Evolutionary conservation across 495 filamentous ascomycete genomes (phyloP), one percentile per base, ranked within the genome.

Genomic region (Xylaria palmicola): DNA sequence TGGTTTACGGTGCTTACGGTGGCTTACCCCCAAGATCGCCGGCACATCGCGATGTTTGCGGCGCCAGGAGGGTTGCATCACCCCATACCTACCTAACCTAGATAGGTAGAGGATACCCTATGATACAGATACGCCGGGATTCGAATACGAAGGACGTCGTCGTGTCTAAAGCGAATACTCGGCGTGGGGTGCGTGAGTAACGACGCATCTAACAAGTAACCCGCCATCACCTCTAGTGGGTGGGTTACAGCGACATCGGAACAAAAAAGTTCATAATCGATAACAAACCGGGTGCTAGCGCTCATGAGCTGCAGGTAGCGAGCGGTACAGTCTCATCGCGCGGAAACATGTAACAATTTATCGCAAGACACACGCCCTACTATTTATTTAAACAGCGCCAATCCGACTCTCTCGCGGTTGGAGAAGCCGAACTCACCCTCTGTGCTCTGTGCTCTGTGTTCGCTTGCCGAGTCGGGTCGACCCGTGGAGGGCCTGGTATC

Each of bases 221-320:
- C n/a, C n/a, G n/a, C n/a, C n/a, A n/a, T n/a, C n/a, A 17, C 9
- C 26, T 44, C 13, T 3, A 9, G 37, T 34, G 27, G 34, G 49
- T 45, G 41, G 32, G 39, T 52, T 36, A 29, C 52, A 50, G 60
- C 60, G 60, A 62, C 34, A 62, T 62, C 60, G 60, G 60, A 56
- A 9, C 26, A 47, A 36, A 62, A 56, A 41, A 62, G 30, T 20
- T 55, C 29, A 39, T 62, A 62, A n/a, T 62, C 60, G 60, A 62
- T 62, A 62, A 62, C 52, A 40, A 49, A 47, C 52, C 43, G 59
- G 59, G n/a, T 41, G 55, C 41, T 50, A 22, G 10, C 56, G 22
- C 56, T 49, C 39, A 56, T 45, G 26, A 7, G 39, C 50, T 26
- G 1, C 41, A 43, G 34, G 52, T 55, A 24, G 10, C 12, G 32